A percentile compares a stretch with the other conserved stretches of the same genome.
phyloP scores from a whole-genome alignment of 106 monocot genomes.

The Platanthera zijinensis region DNA sequence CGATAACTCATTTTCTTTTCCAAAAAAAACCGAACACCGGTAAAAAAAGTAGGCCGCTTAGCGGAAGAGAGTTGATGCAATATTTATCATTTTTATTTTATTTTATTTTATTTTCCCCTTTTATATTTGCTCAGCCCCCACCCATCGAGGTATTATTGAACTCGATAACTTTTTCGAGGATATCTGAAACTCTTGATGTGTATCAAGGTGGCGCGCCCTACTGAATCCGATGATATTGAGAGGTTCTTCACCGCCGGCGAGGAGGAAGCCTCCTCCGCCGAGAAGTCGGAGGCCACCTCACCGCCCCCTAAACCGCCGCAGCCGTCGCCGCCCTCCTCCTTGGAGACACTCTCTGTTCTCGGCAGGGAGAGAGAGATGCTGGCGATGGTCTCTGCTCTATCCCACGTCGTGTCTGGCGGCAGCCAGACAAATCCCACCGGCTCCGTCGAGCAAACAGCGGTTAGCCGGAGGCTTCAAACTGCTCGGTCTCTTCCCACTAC shows the following conservation, averaged over 20 bases:
- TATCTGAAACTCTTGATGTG: background rate
- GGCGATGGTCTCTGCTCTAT: constrained; percentile 52
- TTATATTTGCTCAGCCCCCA: no score
- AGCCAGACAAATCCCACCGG: background rate
- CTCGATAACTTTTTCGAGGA: no score
- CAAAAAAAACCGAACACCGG: no score
- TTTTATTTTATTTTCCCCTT: no score
- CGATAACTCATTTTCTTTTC: no score
- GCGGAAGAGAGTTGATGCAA: no score
- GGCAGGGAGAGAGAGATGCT: constrained; percentile 30
- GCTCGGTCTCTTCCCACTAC: background rate
- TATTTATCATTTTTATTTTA: no score
- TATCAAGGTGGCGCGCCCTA: constrained; percentile 6
- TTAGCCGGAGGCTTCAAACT: background rate
- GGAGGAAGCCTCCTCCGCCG: constrained; percentile 1
- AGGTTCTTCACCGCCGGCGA: constrained; percentile 13
- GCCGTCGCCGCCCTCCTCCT: background rate
- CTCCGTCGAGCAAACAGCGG: background rate
- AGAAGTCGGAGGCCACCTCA: background rate
- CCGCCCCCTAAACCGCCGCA: background rate
- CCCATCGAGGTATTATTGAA: no score
- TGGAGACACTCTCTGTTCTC: constrained; percentile 5
- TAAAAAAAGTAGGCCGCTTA: no score
- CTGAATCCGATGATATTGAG: constrained; percentile 13
- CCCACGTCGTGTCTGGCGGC: constrained; percentile 29